Evolutionary conservation across 805 yeast genomes (phyloP), one percentile per base, ranked within the genome.

Genomic region (Barnettozyma salicaria): DNA sequence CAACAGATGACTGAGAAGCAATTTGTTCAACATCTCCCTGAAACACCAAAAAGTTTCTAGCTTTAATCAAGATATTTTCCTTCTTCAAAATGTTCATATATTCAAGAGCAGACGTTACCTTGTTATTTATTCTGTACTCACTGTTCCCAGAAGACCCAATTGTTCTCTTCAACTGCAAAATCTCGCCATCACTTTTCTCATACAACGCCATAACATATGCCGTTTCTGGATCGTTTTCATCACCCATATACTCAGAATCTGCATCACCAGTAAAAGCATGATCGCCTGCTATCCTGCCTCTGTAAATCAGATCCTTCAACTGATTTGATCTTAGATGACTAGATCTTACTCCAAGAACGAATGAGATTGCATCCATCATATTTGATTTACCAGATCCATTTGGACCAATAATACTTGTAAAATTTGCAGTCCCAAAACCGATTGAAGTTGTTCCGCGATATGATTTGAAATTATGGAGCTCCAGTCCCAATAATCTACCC

Each of bases 381-480:
- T 92, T 92, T 28, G 96, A 84, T 63, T 92, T 92, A 7, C 98
- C 98, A 1, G 97, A 83, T 23, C 98, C 98, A 68, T 92, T 92
- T n/a, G 97, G 97, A 1, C 98, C 98, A 40, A 92, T 84, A 44
- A 92, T 85, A 30, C 95, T 80, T 1, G 96, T 86, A 64, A 92
- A 92, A 42, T 72, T 68, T 1, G 89, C 74, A 10, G 79, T 70
- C 1, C 96, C 96, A 59, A 92, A 83, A 3, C 92, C 95, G 17
- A 90, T 74, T 5, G 70, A 68, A 13, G 86, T 71, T 0, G 73
- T 70, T 1, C 95, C 97, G 37, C 74, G 68, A 55, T 92, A 92
- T 1, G 97, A 89, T 64, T 92, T 92, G 76, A 92, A 92, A 60
- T 92, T 87, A 60, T 73, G 66, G 23, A 89, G 64, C 56, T 85